These are phyloP conservation scores for Sclerotinia sclerotiorum DNA, from an alignment of 2,329 filamentous ascomycete species.

Conservation along the genomic window DNA sequence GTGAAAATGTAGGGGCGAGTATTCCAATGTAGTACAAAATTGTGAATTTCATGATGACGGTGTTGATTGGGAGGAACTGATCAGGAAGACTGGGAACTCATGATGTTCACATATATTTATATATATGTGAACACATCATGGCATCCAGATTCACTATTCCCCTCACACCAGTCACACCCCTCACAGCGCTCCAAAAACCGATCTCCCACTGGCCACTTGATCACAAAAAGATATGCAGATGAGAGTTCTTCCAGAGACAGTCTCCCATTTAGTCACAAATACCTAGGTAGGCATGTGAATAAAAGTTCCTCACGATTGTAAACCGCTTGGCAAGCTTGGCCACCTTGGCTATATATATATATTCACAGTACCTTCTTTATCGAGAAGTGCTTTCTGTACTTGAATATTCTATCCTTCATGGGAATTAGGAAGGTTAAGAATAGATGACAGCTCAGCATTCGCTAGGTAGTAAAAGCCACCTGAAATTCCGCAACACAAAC, in stretches of 20 bases:
- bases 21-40: slow-evolving; percentile 26
- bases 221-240: no score
- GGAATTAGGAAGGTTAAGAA: not conserved
- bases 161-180: not conserved
- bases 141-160: not conserved
- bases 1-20: slow-evolving; percentile 28
- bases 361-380: not conserved
- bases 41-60: slow-evolving; percentile 30
- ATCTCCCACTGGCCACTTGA: no score
- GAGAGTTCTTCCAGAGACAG: no score
- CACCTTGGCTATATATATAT: not conserved
- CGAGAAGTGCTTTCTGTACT: not conserved
- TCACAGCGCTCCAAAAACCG: not conserved
- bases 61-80: not conserved
- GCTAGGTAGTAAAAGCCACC: slow-evolving; percentile 3
- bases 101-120: not conserved
- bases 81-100: not conserved
- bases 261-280: not conserved
- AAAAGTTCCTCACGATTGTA: not conserved
- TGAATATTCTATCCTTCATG: not conserved
- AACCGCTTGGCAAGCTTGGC: slow-evolving; percentile 7
- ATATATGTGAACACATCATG: not conserved
- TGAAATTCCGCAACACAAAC: not conserved
- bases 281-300: not conserved
- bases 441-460: not conserved